Base-by-base conservation (phyloP, 306 rosid genomes). In the Begonia masoniana region DNA sequence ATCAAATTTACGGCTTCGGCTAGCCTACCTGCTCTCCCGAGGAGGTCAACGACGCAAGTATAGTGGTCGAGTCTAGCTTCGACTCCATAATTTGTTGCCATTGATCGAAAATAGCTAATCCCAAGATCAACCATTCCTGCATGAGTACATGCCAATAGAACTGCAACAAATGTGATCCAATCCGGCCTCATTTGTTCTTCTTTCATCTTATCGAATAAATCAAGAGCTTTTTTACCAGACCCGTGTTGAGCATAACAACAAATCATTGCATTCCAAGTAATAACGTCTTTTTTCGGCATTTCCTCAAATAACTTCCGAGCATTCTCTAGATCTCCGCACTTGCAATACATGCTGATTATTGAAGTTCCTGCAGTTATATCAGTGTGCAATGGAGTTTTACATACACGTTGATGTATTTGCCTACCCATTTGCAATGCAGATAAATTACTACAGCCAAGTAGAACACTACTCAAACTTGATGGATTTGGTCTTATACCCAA, bases 251-350 rank as follows among this genome's bases (percentile, higher is more conserved):
- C 97, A 67, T 76, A 82, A 23, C 87, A 78, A 47, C 91, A 79
- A 67, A 85, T 85, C 94, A 89, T 82, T 9, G 97, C 85, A 57
- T 89, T 89, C 97, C 97, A 85, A 14, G 85, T 72, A 42, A 89
- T 92, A 13, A 76, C 52, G 65, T 89, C 91, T 66, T 71, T 85
- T 43, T 10, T 48, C 0, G 74, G 71, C 76, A 82, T 72, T 51
- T 60, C 76, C 26, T 58, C 31, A 46, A 89, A 81, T 59, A 84
- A 67, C n/a, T 74, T 62, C 85, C 69, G 42, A 1, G 92, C 85
- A 53, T 76, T 82, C 41, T 71, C 78, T 55, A 88, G 71, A 59
- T 70, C 84, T 48, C 96, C 96, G 43, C 96, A 88, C 71, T 84
- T 88, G 51, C 80, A 76, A 51, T 88, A 88, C 96, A 81, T 88